Percentiles rank a stretch among this genome's conserved stretches.
These are phyloP conservation scores for Spergularia azorica DNA, from an alignment of 179 eudicot species.

Conservation along the genomic window DNA sequence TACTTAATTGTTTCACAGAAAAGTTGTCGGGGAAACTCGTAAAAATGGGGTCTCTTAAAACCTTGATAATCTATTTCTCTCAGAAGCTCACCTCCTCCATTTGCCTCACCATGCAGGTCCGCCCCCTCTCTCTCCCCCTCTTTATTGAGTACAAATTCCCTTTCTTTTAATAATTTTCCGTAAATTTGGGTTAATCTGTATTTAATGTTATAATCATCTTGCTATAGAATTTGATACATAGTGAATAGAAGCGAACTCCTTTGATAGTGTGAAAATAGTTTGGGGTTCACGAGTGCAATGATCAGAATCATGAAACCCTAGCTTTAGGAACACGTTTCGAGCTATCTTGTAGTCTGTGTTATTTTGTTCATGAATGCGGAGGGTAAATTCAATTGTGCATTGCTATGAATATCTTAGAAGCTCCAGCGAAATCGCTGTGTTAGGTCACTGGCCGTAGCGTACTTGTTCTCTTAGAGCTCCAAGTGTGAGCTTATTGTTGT, in stretches of 20 bases:
- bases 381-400: neutral
- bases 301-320: neutral
- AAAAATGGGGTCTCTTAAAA: constrained; percentile 11
- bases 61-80: constrained; percentile 8
- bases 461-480: neutral
- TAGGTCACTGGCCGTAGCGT: neutral
- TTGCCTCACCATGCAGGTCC: constrained; percentile 10
- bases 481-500: neutral
- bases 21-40: neutral
- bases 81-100: constrained; percentile 11
- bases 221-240: neutral
- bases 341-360: neutral
- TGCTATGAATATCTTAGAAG: neutral
- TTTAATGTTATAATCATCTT: neutral
- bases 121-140: neutral
- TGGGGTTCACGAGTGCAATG: neutral
- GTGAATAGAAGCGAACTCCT: neutral
- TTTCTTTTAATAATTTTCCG: neutral
- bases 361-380: neutral
- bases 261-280: neutral
- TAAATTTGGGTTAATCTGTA: neutral
- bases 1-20: no score
- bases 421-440: neutral
- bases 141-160: no score
- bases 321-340: neutral